Evolutionary conservation across 2,329 filamentous ascomycete species (phyloP), one percentile per base, ranked within the genome.

Genomic region (Fusarium ramigenum): DNA sequence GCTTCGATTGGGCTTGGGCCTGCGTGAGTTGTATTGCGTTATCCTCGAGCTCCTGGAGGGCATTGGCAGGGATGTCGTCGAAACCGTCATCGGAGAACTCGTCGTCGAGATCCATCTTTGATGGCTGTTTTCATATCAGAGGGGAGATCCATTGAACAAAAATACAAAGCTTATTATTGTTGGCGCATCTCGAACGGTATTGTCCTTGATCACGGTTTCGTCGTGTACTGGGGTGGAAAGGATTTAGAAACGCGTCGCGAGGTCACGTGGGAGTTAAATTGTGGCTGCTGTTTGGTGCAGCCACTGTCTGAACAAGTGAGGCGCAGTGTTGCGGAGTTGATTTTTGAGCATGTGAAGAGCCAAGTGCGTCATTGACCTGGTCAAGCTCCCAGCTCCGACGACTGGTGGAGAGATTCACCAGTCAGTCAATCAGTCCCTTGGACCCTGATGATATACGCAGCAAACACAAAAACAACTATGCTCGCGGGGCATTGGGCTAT

Each of bases 61-160:
- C 84, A 70, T 87, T 86, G 70, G 87, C 84, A 72, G 90, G 88
- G 46, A 92, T 82, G 44, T 87, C 85, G 79, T 92, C 89, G 74
- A 93, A 85, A 68, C 86, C 89, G 78, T 91, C 90, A 78, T 92
- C 90, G 66, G 86, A 89, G 78, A 90, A 92, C 69, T 89, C 87
- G 82, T 89, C 87, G 82, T 91, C 89, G 82, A 83, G 64, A 65
- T 83, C 81, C 82, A 84, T 84, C 64, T 59, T 72, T 71, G 62
- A 71, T 70, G 76, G 70, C 58, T 52, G 16, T 49, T 56, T 30
- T 40, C 14, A 21, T 49, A 46, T 23, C 40, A 56, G 23, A 50
- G 37, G 47, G 18, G 40, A 73, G 32, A 74, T 74, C 76, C 77
- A 78, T 78, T 53, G 77, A 77, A 68, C 54, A 64, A 62, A 36